Evolutionary conservation across 2,329 filamentous ascomycete species (phyloP).

Genomic region (Fusarium nematophilum): DNA sequence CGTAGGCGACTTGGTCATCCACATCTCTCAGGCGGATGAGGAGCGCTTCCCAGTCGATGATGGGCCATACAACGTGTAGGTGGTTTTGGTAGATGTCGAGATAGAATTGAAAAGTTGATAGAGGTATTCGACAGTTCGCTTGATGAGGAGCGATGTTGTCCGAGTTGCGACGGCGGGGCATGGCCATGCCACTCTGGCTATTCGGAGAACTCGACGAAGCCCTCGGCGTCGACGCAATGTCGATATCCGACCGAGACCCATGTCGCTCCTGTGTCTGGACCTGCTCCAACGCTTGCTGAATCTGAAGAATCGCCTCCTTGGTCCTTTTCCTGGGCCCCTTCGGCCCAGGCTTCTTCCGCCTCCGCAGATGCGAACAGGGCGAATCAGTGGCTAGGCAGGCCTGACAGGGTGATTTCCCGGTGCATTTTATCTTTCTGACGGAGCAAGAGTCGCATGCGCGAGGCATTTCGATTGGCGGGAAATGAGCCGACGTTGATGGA

Average conservation of each 20-base stretch:
- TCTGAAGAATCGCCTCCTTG: slow-evolving; percentile 20
- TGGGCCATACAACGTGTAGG: slow-evolving; percentile 19
- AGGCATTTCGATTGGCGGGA: slow-evolving; percentile 20
- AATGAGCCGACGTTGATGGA: too few species aligned
- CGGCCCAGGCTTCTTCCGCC: slow-evolving; percentile 23
- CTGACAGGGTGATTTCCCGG: slow-evolving; percentile 1
- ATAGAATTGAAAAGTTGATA: slow-evolving; percentile 15
- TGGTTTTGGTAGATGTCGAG: slow-evolving; percentile 11
- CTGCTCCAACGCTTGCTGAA: slow-evolving; percentile 3
- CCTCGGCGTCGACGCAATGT: background rate
- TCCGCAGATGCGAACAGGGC: slow-evolving; percentile 19
- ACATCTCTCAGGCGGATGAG: background rate
- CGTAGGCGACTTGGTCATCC: slow-evolving; percentile 14
- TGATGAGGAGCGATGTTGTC: background rate
- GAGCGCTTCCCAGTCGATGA: slow-evolving; percentile 8
- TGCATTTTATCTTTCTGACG: slow-evolving; percentile 18
- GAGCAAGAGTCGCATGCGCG: slow-evolving; percentile 20
- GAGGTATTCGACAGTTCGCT: background rate
- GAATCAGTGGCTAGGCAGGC: slow-evolving; percentile 3
- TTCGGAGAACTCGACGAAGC: background rate
- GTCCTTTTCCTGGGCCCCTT: slow-evolving; percentile 27
- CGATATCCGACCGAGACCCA: background rate
- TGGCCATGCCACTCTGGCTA: background rate
- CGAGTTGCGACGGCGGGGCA: background rate
- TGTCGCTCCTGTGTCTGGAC: background rate